phyloP scores from a whole-genome alignment of 2,329 filamentous ascomycete genomes.

The Cryphonectria carpinicola region DNA sequence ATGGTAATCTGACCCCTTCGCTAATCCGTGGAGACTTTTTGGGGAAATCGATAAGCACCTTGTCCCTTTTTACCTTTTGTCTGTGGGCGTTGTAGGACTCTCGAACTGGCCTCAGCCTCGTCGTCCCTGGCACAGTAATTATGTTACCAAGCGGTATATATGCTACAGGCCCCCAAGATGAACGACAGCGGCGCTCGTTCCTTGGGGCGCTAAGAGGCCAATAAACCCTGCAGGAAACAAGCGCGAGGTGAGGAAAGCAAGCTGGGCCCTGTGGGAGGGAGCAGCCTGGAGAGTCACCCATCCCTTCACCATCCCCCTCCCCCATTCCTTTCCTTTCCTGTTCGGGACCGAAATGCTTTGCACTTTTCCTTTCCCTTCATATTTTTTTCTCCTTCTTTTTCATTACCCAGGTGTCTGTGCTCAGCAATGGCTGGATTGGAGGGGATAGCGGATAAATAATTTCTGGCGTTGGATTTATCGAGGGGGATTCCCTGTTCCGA shows the following conservation, averaged over 20 bases:
- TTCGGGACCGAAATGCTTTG: background rate
- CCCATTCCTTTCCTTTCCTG: constrained; percentile 2
- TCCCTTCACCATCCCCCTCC: background rate
- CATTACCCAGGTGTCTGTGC: no score
- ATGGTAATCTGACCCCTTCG: background rate
- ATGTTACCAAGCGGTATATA: background rate
- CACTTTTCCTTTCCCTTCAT: background rate
- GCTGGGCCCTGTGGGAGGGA: background rate
- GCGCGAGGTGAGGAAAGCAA: background rate
- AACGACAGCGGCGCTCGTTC: background rate
- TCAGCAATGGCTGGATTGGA: background rate
- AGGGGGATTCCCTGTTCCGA: background rate
- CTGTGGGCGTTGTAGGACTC: background rate
- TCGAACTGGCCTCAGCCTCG: background rate
- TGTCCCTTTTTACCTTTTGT: background rate
- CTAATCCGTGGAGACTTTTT: background rate
- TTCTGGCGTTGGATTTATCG: background rate
- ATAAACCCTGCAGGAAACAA: background rate
- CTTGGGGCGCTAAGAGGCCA: background rate
- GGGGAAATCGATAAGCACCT: background rate
- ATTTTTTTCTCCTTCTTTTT: no score
- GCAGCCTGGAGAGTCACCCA: background rate
- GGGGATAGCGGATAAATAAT: background rate
- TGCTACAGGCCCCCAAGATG: background rate
- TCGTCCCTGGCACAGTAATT: background rate